Evolutionary conservation across 2,329 filamentous ascomycete species (phyloP).

Genomic region (Nemania abortiva): DNA sequence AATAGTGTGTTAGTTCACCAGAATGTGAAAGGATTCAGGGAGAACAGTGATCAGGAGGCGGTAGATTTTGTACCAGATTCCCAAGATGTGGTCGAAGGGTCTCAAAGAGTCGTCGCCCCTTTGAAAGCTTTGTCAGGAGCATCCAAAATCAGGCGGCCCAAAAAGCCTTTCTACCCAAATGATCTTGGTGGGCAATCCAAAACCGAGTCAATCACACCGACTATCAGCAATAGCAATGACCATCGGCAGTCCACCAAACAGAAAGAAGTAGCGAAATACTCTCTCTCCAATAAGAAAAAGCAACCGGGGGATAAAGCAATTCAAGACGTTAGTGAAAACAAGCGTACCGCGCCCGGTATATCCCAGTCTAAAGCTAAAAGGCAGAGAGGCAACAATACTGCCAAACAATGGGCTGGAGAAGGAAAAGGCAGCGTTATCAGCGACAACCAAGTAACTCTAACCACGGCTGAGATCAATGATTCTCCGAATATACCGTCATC

Average conservation of each 20-base stretch:
- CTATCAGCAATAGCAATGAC: not conserved
- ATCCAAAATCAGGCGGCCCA: slow-evolving; percentile 26
- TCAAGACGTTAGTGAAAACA: not conserved
- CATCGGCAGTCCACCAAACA: not conserved
- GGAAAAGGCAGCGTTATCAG: not conserved
- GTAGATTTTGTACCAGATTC: slow-evolving; percentile 21
- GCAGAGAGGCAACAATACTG: not conserved
- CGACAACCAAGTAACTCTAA: not conserved
- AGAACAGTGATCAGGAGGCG: not conserved
- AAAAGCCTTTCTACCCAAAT: slow-evolving; percentile 25
- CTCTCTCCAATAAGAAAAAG: not conserved
- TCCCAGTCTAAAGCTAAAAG: slow-evolving; percentile 7
- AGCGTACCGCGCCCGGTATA: not conserved
- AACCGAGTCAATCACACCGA: not conserved
- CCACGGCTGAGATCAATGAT: not conserved
- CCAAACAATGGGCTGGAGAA: not conserved
- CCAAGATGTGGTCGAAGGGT: slow-evolving; percentile 6
- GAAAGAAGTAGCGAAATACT: not conserved
- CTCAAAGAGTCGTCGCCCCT: not conserved
- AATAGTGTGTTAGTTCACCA: not conserved
- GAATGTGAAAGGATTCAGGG: not conserved
- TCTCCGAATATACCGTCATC: not conserved
- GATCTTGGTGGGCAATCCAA: not conserved
- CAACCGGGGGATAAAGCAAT: not conserved
- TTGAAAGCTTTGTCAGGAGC: not conserved